These are phyloP conservation scores for Pichia sporocuriosa DNA, from an alignment of 805 yeast species.

Conservation along the genomic window DNA sequence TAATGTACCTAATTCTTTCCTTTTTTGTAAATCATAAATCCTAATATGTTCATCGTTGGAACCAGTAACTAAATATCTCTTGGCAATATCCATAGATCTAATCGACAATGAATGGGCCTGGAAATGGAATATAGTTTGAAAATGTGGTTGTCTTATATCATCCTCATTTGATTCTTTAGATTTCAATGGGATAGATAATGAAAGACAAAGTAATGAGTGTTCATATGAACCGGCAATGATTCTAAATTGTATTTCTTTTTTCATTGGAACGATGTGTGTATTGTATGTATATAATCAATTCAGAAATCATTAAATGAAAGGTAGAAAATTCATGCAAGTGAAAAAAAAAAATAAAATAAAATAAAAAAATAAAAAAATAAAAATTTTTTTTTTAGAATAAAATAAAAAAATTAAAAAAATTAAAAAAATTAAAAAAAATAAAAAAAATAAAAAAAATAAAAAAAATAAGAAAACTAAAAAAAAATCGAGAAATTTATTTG, in stretches of 20 bases:
- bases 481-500: no score
- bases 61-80: slow-evolving; percentile 84
- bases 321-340: no score
- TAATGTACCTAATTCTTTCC: slow-evolving; percentile 89
- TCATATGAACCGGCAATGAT: slow-evolving; percentile 93
- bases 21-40: slow-evolving; percentile 86
- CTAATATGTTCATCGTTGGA: slow-evolving; percentile 94
- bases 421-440: neutral
- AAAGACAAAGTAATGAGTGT: slow-evolving; percentile 81
- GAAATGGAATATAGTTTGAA: slow-evolving; percentile 92
- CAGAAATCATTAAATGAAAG: neutral
- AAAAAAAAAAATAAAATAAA: neutral
- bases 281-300: neutral
- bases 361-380: neutral
- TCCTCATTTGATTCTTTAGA: slow-evolving; percentile 10
- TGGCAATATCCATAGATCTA: slow-evolving; percentile 74
- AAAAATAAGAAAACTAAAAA: neutral
- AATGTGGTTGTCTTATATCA: slow-evolving; percentile 46
- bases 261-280: no score
- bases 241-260: slow-evolving; percentile 46
- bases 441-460: neutral
- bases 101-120: slow-evolving; percentile 90
- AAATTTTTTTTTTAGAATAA: no score
- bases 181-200: slow-evolving; percentile 48
- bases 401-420: neutral